Evolutionary conservation across 768 basidiomycete genomes (phyloP).

Genomic region (Lyophyllum shimeji): DNA sequence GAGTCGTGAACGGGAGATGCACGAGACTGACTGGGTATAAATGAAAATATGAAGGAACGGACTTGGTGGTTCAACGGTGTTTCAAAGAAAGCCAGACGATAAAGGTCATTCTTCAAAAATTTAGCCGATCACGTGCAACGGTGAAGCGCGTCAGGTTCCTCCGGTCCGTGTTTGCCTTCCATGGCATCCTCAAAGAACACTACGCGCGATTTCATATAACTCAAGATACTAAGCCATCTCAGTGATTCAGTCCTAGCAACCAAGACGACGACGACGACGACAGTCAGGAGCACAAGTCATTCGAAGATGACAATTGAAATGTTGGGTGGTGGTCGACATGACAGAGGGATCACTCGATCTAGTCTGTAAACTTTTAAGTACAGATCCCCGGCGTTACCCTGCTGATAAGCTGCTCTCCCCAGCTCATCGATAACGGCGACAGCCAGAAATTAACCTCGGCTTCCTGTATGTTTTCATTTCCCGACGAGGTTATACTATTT

Average conservation of each 20-base stretch:
- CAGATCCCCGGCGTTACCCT: background rate
- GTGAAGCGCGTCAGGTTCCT: slow-evolving; percentile 13
- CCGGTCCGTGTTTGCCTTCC: background rate
- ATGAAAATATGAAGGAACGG: slow-evolving; percentile 6
- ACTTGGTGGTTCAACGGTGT: slow-evolving; percentile 2
- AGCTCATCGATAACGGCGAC: background rate
- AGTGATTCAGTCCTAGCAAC: background rate
- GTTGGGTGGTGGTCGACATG: background rate
- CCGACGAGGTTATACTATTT: background rate
- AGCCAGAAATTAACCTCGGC: background rate
- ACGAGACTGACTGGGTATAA: slow-evolving; percentile 18
- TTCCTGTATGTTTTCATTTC: background rate
- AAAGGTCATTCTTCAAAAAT: slow-evolving; percentile 15
- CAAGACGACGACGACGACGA: background rate
- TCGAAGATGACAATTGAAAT: background rate
- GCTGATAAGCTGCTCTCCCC: background rate
- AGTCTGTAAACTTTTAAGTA: background rate
- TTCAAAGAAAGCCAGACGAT: slow-evolving; percentile 4
- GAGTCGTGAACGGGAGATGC: background rate
- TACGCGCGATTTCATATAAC: background rate
- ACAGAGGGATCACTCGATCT: background rate
- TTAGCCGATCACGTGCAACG: slow-evolving; percentile 18
- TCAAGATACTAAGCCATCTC: background rate
- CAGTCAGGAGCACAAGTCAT: background rate
- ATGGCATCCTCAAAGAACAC: background rate